Evolutionary conservation across 768 basidiomycete species (phyloP).

Genomic region (Amanita polypyramis): DNA sequence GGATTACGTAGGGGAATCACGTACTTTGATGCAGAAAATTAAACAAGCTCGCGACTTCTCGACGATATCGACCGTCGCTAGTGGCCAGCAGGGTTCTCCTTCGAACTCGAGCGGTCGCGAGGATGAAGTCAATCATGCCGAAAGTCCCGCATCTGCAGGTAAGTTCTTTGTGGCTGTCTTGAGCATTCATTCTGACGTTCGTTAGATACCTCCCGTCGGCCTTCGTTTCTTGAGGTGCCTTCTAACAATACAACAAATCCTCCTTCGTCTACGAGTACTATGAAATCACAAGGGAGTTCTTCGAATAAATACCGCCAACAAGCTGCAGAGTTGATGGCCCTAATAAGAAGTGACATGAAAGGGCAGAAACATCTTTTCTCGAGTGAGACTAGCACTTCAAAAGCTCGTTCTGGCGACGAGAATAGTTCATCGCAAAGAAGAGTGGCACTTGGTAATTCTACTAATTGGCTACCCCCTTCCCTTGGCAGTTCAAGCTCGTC

Average conservation of each 20-base stretch:
- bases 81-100: slow-evolving; percentile 20
- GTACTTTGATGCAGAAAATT: slow-evolving; percentile 70
- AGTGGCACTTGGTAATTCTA: slow-evolving; percentile 1
- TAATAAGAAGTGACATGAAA: slow-evolving; percentile 73
- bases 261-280: slow-evolving; percentile 20
- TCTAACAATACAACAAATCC: slow-evolving; percentile 16
- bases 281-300: slow-evolving; percentile 23
- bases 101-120: slow-evolving; percentile 6
- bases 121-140: slow-evolving; percentile 6
- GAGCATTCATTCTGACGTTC: neutral
- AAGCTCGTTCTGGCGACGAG: slow-evolving; percentile 5
- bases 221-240: slow-evolving; percentile 25
- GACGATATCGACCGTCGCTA: slow-evolving; percentile 54
- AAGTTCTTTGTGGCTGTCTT: neutral
- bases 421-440: neutral
- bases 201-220: slow-evolving; percentile 20
- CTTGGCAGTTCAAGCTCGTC: neutral
- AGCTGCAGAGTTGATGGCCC: slow-evolving; percentile 75
- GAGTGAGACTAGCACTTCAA: slow-evolving; percentile 32
- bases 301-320: slow-evolving; percentile 65
- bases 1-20: slow-evolving; percentile 74
- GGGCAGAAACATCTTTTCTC: slow-evolving; percentile 66
- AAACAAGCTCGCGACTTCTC: slow-evolving; percentile 71
- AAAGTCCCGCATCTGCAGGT: slow-evolving; percentile 14
- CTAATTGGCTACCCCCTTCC: neutral